Conservation (phyloP, 768 basidiomycete species). For the Boletus insuetus region DNA sequence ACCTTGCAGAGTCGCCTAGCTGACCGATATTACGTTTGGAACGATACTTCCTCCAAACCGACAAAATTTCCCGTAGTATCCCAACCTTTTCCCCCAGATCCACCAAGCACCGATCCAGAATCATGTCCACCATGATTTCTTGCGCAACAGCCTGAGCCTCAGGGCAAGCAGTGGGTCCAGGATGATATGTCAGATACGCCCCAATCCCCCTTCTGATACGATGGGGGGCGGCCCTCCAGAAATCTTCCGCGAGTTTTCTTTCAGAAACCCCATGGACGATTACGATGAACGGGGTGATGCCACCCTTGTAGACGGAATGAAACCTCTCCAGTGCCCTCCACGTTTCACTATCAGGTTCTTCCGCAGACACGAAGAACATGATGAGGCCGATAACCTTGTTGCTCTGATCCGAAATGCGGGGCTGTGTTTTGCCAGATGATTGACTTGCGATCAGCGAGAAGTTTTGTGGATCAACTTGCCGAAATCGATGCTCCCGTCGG, state of each 20-base stretch:
- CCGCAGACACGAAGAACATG: constrained; percentile 13
- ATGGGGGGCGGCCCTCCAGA: constrained; percentile 9
- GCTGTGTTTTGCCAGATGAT: background rate
- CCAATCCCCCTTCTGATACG: constrained; percentile 9
- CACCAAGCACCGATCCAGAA: constrained; percentile 10
- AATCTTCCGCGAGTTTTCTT: constrained; percentile 7
- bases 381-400: constrained; percentile 12
- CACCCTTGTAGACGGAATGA: constrained; percentile 9
- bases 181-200: constrained; percentile 11
- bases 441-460: background rate
- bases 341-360: constrained; percentile 2
- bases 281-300: constrained; percentile 18
- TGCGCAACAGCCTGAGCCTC: constrained; percentile 11
- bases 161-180: constrained; percentile 3
- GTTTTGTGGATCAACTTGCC: constrained; percentile 12
- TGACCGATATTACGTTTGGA: constrained; percentile 2
- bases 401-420: background rate
- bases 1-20: background rate
- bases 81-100: constrained; percentile 18
- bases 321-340: constrained; percentile 16
- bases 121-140: constrained; percentile 9
- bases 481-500: constrained; percentile 12
- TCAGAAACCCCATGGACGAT: constrained; percentile 9
- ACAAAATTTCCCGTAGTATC: constrained; percentile 13
- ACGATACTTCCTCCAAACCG: constrained; percentile 20